Base-by-base conservation (phyloP, 345 rosid species). In the Gossypium herbaceum region DNA sequence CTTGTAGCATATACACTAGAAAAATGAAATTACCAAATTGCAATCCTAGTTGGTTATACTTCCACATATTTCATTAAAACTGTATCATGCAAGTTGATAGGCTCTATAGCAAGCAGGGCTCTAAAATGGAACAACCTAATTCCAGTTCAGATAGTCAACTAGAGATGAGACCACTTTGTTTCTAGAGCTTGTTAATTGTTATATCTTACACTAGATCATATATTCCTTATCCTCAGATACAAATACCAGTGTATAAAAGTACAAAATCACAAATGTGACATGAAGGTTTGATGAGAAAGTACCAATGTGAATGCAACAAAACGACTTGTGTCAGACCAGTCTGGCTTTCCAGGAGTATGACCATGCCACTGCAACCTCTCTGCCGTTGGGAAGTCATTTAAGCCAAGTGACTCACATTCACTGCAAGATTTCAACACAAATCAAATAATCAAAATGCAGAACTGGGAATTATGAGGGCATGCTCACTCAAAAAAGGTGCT, bases 311-410 rank as follows among this genome's bases (percentile, higher is more conserved):
- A 90, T 57, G 95, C 97, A 76, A 92, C 98, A 80, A 89, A 91
- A n/a, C 97, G 91, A 81, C 97, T 94, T 79, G 79, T 83, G 74
- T 91, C 87, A 50, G 97, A 91, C 97, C 98, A 94, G 78, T 92
- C 88, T 72, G 98, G 98, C 78, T 59, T 74, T 72, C 86, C 87
- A 59, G 97, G 90, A 81, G 79, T 57, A 80, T 79, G 87, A 76
- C 98, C 98, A 78, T 94, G 98, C 98, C 97, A 94, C 47, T 94
- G 95, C 68, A 94, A 82, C 81, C 97, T 89, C 80, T 90, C 80
- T 72, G 95, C 86, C 65, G 98, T 94, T 75, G 98, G 98, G 82
- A 94, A 94, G 75, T 88, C 91, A 75, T 83, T 75, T 76, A 91
- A 81, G 73, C 97, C 91, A 70, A 94, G 97, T 60, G 97, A 90